Base-by-base conservation (phyloP, 352 stramenopile species). In the Globisporangium nunn region DNA sequence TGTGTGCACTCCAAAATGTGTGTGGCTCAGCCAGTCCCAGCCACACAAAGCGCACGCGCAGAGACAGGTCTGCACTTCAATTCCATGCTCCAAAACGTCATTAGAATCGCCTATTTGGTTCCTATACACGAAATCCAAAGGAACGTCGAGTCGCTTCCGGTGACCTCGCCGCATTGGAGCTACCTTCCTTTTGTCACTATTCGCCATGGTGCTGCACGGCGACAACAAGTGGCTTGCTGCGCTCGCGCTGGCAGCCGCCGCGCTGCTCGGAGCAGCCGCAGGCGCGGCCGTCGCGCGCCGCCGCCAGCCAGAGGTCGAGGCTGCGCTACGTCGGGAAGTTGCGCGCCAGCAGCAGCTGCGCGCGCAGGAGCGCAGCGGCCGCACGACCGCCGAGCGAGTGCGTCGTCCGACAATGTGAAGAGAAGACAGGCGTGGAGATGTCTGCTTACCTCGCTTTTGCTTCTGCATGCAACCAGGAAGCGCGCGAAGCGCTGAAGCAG, bases 321-420 rank as follows among this genome's bases (percentile, higher is more conserved):
- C 14, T 15, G 40, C 76, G 54, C 55, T 92, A 46, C 67, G 86
- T 54, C 64, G 72, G 30, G 83, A 91, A 56, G 68, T 93, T 39
- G 75, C 81, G 61, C 71, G 70, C 4, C 77, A 90, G 63, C 90
- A 83, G 59, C 71, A 75, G 55, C 66, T 93, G 18, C 81, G 83
- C 0, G 73, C 76, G 2, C 81, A 91, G 55, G 83, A 93, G 63
- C 81, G 83, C 43, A 72, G 60, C 1, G 83, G 83, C 12, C 79
- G 83, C 58, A 93, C 81, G 11, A 89, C 72, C 29, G 83, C 79
- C 45, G 81, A 93, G 55, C 70, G 73, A 6, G 68, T 75, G 43
- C 43, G 31, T 39, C 23, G 23, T 23, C 23, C 23, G 23, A 23
- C 23, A 23, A 23, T 23, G 23, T 23, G 23, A 23, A 23, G 23